Evolutionary conservation across 2,329 filamentous ascomycete species (phyloP), one percentile per base, ranked within the genome.

Genomic region (Fusarium hostae): DNA sequence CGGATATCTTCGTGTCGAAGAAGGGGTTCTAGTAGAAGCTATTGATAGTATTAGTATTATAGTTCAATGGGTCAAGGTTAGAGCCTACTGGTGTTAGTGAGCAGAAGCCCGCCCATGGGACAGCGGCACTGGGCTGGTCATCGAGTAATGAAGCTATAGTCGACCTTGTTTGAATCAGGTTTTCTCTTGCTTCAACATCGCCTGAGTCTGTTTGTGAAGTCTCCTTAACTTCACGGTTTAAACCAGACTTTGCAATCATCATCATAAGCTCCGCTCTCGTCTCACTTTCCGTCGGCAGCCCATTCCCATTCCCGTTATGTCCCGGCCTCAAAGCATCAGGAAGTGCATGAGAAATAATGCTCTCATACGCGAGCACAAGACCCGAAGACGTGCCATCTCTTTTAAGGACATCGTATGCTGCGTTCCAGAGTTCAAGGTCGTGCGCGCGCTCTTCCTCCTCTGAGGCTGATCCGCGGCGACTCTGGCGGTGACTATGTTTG

Each of bases 61-160:
- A 11, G n/a, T 35, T 22, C 32, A 26, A 48, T 22, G 35, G 24
- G 4, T 59, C 28, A 22, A 15, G 39, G 28, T 30, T 44, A 26
- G 32, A n/a, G 62, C 77, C 35, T 76, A 82, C 81, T 56, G 81
- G 81, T 30, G 81, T 82, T 59, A 82, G 61, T 24, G 78, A 80
- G 66, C 79, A 81, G 32, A 82, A 73, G 16, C 81, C 81, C 7
- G 79, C 74, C 80, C 80, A 82, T 28, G 80, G 79, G 7, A 82
- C 65, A 12, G 77, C 76, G 10, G 79, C 73, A 7, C 77, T 76
- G 9, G 77, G 74, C 45, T 81, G 78, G 2, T 71, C 68, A 7
- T 73, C 59, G 47, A 78, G 60, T 15, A 78, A 41, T 18, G 62
- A 66, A 51, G 76, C 75, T n/a, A 82, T 74, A 2, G 70, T 75